phyloP scores from a whole-genome alignment of 495 filamentous ascomycete genomes.

The Penicillium samsonianum region DNA sequence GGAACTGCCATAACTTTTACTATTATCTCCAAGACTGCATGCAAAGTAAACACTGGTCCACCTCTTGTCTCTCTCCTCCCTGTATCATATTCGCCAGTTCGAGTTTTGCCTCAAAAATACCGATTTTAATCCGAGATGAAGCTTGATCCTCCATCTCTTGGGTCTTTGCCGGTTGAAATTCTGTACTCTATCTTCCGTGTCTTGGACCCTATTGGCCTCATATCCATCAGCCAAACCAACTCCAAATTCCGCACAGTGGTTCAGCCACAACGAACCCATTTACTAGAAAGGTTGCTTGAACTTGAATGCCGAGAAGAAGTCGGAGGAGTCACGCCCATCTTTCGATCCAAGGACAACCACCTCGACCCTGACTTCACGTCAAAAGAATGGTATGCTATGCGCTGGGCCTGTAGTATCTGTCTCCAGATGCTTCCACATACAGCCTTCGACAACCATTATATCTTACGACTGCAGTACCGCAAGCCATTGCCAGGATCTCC shows the following conservation, averaged over 20 bases:
- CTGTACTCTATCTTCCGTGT: conserved; percentile 11
- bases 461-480: conserved; percentile 15
- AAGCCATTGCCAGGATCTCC: conserved; percentile 14
- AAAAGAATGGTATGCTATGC: conserved; percentile 16
- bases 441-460: conserved; percentile 8
- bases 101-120: background rate
- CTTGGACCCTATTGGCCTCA: conserved; percentile 15
- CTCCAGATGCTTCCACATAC: conserved; percentile 15
- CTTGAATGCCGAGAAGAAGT: conserved; percentile 15
- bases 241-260: conserved; percentile 13
- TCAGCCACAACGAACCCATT: conserved; percentile 8
- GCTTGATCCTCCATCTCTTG: background rate
- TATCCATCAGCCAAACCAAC: conserved; percentile 17
- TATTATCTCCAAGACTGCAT: background rate
- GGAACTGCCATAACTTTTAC: background rate
- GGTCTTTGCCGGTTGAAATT: conserved; percentile 14
- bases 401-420: conserved; percentile 17
- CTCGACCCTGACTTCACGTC: conserved; percentile 6
- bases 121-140: background rate
- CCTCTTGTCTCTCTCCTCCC: too few species aligned
- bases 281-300: conserved; percentile 16
- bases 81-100: background rate
- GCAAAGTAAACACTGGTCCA: too few species aligned
- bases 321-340: conserved; percentile 1
- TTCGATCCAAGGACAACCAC: background rate